Conservation (phyloP, 805 yeast genomes). For the Hanseniaspora clermontiae region DNA sequence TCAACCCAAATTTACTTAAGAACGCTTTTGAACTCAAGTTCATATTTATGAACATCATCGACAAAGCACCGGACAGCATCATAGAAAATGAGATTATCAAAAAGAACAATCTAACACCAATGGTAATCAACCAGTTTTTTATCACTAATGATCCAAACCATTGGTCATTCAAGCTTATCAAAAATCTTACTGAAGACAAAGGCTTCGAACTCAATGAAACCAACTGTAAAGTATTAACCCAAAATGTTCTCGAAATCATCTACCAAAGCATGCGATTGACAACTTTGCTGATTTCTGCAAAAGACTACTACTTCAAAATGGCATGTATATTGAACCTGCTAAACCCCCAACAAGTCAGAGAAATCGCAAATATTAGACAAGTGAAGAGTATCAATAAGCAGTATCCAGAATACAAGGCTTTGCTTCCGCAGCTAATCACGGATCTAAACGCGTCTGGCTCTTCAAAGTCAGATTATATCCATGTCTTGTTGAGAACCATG, state of each 20-base stretch:
- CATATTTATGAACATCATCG: not conserved
- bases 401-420: slow-evolving; percentile 7
- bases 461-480: slow-evolving; percentile 29
- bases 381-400: slow-evolving; percentile 24
- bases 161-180: not conserved
- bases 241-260: not conserved
- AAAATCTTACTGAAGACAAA: not conserved
- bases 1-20: slow-evolving; percentile 3
- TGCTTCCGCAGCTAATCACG: not conserved
- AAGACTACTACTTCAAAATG: slow-evolving; percentile 23
- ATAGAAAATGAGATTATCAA: not conserved
- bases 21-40: not conserved
- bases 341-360: slow-evolving; percentile 20
- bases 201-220: not conserved
- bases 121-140: not conserved
- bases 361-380: slow-evolving; percentile 24
- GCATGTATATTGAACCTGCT: slow-evolving; percentile 24
- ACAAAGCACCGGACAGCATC: not conserved
- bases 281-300: not conserved
- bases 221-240: not conserved
- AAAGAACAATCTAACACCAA: not conserved
- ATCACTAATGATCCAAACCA: not conserved
- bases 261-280: not conserved
- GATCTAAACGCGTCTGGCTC: slow-evolving; percentile 15
- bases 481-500: slow-evolving; percentile 43